Conservation (phyloP, 208 protist species). For the Herpetomonas samuelpessoai region DNA sequence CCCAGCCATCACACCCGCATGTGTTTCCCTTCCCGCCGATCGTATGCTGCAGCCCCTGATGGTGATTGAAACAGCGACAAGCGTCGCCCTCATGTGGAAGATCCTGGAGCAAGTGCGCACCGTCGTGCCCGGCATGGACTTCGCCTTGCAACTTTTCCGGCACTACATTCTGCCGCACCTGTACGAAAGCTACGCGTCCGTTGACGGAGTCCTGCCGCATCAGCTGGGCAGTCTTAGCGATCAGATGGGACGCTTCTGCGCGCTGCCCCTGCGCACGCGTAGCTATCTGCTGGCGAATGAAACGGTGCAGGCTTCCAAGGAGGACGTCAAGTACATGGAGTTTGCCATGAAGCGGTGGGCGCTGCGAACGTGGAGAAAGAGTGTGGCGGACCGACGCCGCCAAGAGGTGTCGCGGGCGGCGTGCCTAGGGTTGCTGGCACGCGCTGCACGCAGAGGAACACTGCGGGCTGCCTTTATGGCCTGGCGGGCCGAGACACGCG, state of each 20-base stretch:
- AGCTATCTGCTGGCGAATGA: slow-evolving; percentile 19
- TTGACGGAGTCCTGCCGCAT: slow-evolving; percentile 31
- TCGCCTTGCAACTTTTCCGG: slow-evolving; percentile 56
- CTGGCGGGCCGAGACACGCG: slow-evolving; percentile 46
- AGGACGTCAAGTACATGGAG: slow-evolving; percentile 66
- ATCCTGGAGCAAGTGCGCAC: slow-evolving; percentile 61
- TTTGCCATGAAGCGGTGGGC: slow-evolving; percentile 62
- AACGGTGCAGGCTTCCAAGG: slow-evolving; percentile 33
- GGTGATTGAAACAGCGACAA: slow-evolving; percentile 57
- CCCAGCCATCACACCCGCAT: slow-evolving; percentile 22
- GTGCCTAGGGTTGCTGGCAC: slow-evolving; percentile 9
- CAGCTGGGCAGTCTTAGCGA: slow-evolving; percentile 53
- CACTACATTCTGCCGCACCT: slow-evolving; percentile 78
- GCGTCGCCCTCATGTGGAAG: slow-evolving; percentile 60
- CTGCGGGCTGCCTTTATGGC: slow-evolving; percentile 25
- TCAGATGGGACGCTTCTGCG: slow-evolving; percentile 63
- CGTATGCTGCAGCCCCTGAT: slow-evolving; percentile 53
- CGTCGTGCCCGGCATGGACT: slow-evolving; percentile 47
- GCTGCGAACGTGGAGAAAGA: slow-evolving; percentile 61
- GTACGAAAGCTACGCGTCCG: slow-evolving; percentile 56
- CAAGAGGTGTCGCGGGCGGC: slow-evolving; percentile 4
- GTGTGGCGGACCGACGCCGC: slow-evolving; percentile 17
- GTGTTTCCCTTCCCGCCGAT: slow-evolving; percentile 54
- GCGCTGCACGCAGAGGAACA: slow-evolving; percentile 1
- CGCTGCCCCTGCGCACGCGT: slow-evolving; percentile 46